Conservation (phyloP, 257 asterid genomes). For the Ocimum tenuiflorum region DNA sequence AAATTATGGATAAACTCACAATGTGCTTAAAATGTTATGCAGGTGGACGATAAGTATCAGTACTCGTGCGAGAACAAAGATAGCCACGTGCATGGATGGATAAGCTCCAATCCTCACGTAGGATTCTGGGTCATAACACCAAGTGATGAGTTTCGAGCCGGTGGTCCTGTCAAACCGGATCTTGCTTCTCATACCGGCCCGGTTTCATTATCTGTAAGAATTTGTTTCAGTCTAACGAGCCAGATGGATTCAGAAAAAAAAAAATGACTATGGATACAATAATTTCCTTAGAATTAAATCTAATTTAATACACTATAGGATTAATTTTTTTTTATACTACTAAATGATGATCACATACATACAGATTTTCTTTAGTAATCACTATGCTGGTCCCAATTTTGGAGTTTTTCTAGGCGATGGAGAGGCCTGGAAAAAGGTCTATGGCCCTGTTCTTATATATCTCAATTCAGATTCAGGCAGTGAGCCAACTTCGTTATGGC, state of each 20-base stretch:
- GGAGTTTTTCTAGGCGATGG: slow-evolving; percentile 19
- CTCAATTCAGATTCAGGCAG: slow-evolving; percentile 39
- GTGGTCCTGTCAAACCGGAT: background rate
- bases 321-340: slow-evolving; percentile 14
- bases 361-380: slow-evolving; percentile 47
- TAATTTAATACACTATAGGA: no score
- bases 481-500: slow-evolving; percentile 33
- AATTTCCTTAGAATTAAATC: no score
- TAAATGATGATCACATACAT: slow-evolving; percentile 1
- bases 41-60: slow-evolving; percentile 70
- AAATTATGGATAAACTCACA: no score
- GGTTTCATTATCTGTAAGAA: slow-evolving; percentile 25
- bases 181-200: slow-evolving; percentile 4
- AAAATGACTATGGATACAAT: no score
- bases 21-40: no score
- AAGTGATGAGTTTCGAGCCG: slow-evolving; percentile 28
- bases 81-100: slow-evolving; percentile 54
- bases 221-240: no score
- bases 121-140: slow-evolving; percentile 74
- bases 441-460: slow-evolving; percentile 55
- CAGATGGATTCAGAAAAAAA: no score
- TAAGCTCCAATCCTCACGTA: slow-evolving; percentile 23
- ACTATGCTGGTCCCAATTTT: slow-evolving; percentile 51
- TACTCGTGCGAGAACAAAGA: slow-evolving; percentile 49
- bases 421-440: slow-evolving; percentile 56